Base-by-base conservation (phyloP, 1,284 basidiomycete genomes). In the Microbotryum violaceum region DNA sequence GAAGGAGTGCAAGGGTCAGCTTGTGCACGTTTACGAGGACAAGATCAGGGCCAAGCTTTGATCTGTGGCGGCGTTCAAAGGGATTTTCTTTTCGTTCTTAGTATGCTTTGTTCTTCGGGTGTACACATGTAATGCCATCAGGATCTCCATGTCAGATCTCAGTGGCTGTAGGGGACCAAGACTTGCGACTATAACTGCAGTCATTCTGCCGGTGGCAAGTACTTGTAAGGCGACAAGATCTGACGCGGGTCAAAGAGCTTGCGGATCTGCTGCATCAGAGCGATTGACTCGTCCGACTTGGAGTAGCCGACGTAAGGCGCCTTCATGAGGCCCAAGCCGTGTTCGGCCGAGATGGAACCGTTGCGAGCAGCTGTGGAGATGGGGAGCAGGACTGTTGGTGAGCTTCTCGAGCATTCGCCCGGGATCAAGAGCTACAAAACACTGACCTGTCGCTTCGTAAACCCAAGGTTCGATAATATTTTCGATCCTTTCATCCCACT, bases 301-400 rank as follows among this genome's bases (percentile, higher is more conserved):
- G 89, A 89, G 77, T 97, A 98, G 45, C 83, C 83, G 44, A 99
- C 82, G 51, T 91, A 90, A 66, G 89, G 85, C 0, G 89, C 89
- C 78, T 98, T 99, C 89, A 93, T 93, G 0, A 87, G 81, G 6
- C 96, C 91, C 58, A 98, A 84, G 3, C 96, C 94, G 75, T 98
- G 94, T 74, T 98, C 94, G 6, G 96, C 96, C 9, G 91, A 96
- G 68, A 98, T 85, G 0, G 93, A 97, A 2, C 96, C 96, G 54
- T 71, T 57, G 44, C 64, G 65, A 50, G 66, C 58, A 12, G 70
- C 69, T 72, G 56, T 2, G 6, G n/a, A 18, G 25, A 23, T n/a
- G 1, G 25, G n/a, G 23, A 53, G 54, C 49, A 44, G 27, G 8
- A 27, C 25, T 20, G 2, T 46, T 31, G 42, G 31, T 18, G 46